Evolutionary conservation across 2,329 filamentous ascomycete species (phyloP), one percentile per base, ranked within the genome.

Genomic region (Cladosporium halotolerans): DNA sequence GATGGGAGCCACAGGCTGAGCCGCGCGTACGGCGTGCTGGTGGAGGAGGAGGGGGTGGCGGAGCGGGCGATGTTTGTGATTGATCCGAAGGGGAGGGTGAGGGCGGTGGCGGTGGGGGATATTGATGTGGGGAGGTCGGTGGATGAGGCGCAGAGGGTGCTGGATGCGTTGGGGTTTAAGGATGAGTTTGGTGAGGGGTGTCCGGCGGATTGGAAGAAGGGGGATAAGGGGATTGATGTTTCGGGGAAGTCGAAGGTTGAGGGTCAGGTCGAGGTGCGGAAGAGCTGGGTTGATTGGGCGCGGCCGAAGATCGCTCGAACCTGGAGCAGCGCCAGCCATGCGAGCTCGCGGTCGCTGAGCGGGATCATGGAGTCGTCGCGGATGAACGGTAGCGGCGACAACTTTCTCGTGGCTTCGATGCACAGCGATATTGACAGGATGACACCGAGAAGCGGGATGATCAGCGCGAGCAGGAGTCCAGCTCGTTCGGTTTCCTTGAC

Each of bases 61-160:
- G 77, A 85, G 55, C 76, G 82, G 18, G 82, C 81, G 4, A 73
- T 84, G 43, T 85, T 85, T 73, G 76, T 85, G 70, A 83, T 85
- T 62, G 82, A 85, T 66, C 81, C 81, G 55, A 78, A 79, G 68
- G 82, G 81, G 52, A 68, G 76, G 28, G 72, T 85, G 23, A 71
- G 81, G 58, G 61, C 82, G 74, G 82, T 84, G 67, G 83, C 81
- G 57, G 73, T 84, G 72, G 84, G 84, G 70, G 81, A 85, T 62
- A 75, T 83, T 32, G 79, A 81, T 56, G 81, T 85, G 58, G 82
- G 82, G 56, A 80, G 82, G 60, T 77, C 79, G 60, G 82, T 85
- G 52, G 79, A 83, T 65, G 82, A 85, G 72, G 79, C 80, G 2
- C 74, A 83, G 61, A 80, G 82, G 38, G 67, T 79, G 33, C 68